phyloP scores from a whole-genome alignment of 2,329 filamentous ascomycete genomes.

The Seiridium cupressi region DNA sequence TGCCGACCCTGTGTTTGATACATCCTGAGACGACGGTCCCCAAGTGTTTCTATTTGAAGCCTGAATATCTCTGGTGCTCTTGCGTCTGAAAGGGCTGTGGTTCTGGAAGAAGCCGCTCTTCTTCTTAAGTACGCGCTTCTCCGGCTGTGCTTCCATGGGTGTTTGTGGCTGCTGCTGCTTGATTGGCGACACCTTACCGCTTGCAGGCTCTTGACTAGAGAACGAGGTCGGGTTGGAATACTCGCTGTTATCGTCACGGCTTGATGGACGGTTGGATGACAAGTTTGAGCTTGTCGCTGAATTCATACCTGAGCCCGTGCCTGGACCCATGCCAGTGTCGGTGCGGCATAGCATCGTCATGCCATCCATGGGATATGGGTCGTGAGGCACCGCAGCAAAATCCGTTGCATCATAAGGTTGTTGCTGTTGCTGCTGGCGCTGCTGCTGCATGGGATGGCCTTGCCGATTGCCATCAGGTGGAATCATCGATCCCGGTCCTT shows the following conservation, averaged over 20 bases:
- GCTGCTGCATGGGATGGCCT: conserved; percentile 27
- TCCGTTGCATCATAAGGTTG: conserved; percentile 53
- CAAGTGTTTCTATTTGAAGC: conserved; percentile 57
- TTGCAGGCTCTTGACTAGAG: conserved; percentile 79
- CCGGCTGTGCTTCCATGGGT: conserved; percentile 47
- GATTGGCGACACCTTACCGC: conserved; percentile 69
- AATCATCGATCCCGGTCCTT: conserved; percentile 15
- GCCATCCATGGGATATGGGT: conserved; percentile 90
- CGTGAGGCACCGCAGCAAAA: conserved; percentile 75
- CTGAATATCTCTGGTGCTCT: conserved; percentile 75
- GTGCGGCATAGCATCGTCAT: conserved; percentile 97
- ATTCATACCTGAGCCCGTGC: conserved; percentile 62
- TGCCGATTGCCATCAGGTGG: conserved; percentile 17
- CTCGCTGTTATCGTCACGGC: conserved; percentile 86
- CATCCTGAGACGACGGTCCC: conserved; percentile 35
- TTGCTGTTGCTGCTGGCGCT: conserved; percentile 36
- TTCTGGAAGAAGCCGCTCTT: conserved; percentile 91
- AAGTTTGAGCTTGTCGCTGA: conserved; percentile 43
- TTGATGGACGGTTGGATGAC: conserved; percentile 68
- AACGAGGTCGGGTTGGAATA: conserved; percentile 86
- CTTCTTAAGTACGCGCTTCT: conserved; percentile 67
- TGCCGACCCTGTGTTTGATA: conserved; percentile 12
- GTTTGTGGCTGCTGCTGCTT: conserved; percentile 50
- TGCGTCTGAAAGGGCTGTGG: conserved; percentile 87
- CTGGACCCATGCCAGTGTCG: conserved; percentile 39